Evolutionary conservation across 116 monocot species (phyloP).

Genomic region (Iris pallida): DNA sequence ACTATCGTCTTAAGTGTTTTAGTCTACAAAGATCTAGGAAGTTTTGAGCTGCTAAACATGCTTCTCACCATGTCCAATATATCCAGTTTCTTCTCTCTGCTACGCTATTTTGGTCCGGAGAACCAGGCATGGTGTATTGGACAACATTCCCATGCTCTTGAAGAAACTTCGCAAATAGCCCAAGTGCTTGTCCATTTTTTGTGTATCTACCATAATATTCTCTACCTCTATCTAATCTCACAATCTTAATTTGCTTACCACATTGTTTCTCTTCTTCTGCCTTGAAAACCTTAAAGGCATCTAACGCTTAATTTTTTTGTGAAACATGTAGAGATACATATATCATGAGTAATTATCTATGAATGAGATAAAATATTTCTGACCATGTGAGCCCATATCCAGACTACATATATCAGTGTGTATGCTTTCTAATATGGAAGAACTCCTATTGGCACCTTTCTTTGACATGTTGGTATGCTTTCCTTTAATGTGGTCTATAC

Average conservation of each 20-base stretch:
- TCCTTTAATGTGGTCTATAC: conserved; percentile 1
- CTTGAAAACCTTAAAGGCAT: conserved; percentile 10
- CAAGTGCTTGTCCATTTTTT: neutral
- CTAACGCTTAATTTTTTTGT: conserved; percentile 6
- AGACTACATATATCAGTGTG: conserved; percentile 6
- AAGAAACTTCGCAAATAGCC: neutral
- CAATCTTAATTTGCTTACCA: neutral
- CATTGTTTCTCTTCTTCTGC: conserved; percentile 13
- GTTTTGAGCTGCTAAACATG: neutral
- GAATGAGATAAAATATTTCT: conserved; percentile 11
- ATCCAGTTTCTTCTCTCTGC: no score
- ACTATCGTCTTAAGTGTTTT: neutral
- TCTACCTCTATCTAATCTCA: neutral
- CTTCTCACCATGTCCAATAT: neutral
- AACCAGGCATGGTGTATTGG: neutral
- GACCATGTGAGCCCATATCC: neutral
- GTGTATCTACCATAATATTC: neutral
- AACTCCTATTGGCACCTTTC: conserved; percentile 15
- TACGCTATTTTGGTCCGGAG: neutral
- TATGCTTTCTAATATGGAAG: conserved; percentile 3
- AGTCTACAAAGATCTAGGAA: neutral
- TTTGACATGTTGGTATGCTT: conserved; percentile 11
- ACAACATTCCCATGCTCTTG: neutral
- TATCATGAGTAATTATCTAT: conserved; percentile 15
- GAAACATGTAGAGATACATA: conserved; percentile 10